Evolutionary conservation across 192 early-diverging fungal genomes (phyloP).

Genomic region (Phlyctochytrium planicorne): DNA sequence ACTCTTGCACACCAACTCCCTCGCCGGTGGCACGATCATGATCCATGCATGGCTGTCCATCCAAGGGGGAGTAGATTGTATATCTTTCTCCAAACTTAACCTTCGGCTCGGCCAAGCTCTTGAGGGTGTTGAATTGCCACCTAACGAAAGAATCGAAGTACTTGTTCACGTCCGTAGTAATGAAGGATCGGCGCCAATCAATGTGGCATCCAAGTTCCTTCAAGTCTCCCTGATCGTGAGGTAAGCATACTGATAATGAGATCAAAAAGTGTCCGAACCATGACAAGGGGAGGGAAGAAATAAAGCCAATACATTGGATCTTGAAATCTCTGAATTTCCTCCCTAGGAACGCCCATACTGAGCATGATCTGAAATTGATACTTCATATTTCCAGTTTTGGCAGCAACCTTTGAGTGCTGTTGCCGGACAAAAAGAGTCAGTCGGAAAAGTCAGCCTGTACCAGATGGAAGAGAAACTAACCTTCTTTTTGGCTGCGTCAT

Average conservation of each 20-base stretch:
- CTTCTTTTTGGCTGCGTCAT: conserved; percentile 61
- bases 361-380: conserved; percentile 99
- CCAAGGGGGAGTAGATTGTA: conserved; percentile 94
- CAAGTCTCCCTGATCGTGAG: conserved; percentile 53
- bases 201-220: conserved; percentile 66
- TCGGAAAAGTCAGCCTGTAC: conserved; percentile 8
- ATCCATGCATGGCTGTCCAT: conserved; percentile 99
- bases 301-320: conserved; percentile 88
- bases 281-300: conserved; percentile 91
- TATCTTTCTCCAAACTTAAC: conserved; percentile 95
- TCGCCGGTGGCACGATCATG: conserved; percentile 95
- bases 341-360: conserved; percentile 76
- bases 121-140: conserved; percentile 96
- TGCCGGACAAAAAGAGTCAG: too few species aligned
- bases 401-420: conserved; percentile 77
- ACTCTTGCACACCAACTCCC: conserved; percentile 90
- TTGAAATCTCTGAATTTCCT: conserved; percentile 91
- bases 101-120: conserved; percentile 59
- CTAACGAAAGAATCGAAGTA: conserved; percentile 98
- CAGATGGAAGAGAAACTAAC: conserved; percentile 3
- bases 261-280: conserved; percentile 28
- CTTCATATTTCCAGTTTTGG: conserved; percentile 79
- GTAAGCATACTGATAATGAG: conserved; percentile 5
- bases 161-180: conserved; percentile 97
- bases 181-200: conserved; percentile 96